Evolutionary conservation across 2,329 filamentous ascomycete species (phyloP), one percentile per base, ranked within the genome.

Genomic region (Aureobasidium namibiae): DNA sequence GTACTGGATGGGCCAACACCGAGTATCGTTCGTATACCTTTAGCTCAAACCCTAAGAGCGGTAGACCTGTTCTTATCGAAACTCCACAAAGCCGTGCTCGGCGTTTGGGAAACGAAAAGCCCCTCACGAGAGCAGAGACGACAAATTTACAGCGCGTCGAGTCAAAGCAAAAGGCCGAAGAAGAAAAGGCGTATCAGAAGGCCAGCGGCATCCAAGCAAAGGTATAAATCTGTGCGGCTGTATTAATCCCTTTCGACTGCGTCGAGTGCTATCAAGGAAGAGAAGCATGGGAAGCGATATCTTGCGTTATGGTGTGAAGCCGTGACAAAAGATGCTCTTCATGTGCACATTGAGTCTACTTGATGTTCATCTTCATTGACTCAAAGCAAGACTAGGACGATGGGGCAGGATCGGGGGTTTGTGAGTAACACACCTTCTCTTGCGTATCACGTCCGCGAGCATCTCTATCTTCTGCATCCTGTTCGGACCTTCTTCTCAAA

Each of bases 1-100:
- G 85, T 39, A 91, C 88, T 10, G 86, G 83, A 6, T 92, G 88
- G 89, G 68, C 71, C 9, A 92, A 92, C 70, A 86, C 86, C 56
- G 88, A 92, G 73, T 85, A 78, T 69, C 82, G 88, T 60, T 83
- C 83, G 5, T 91, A 85, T 70, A 52, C 21, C 23, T 34, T 42
- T 16, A 34, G 44, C 16, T 14, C 36, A 2, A 46, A 46, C 21
- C 41, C 39, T 24, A 48, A 34, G 26, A 54, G 36, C 38, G 42
- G 54, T 39, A 26, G 42, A 39, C 18, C 31, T 29, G 75, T 78
- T 49, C 90, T 90, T 68, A 52, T 68, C 53, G 73, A 75, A 65
- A 73, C 70, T 5, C 36, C 61, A 4, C 67, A 70, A 48, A 73
- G 69, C 4, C 61, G 63, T 18, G 42, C 61, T 26, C 61, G 64